Evolutionary conservation across 1,139 yeast genomes (phyloP).

Genomic region (Geotrichum citri-aurantii): DNA sequence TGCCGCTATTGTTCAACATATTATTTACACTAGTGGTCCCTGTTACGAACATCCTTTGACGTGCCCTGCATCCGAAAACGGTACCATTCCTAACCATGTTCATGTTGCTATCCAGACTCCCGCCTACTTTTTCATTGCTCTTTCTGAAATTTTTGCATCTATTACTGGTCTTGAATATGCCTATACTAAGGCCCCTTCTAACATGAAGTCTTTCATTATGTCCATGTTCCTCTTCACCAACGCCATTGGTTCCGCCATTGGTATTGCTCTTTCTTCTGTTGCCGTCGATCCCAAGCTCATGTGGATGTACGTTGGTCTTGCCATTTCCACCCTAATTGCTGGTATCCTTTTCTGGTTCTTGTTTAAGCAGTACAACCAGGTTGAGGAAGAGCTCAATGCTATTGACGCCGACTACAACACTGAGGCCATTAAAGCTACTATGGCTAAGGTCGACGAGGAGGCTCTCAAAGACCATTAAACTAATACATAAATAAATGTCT

Average conservation of each 20-base stretch:
- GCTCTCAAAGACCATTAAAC: conserved; percentile 6
- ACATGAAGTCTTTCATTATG: conserved; percentile 63
- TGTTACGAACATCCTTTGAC: conserved; percentile 57
- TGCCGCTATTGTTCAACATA: conserved; percentile 76
- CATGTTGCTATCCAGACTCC: conserved; percentile 63
- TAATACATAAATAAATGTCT: not conserved
- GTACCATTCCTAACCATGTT: conserved; percentile 44
- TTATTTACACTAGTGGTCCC: conserved; percentile 67
- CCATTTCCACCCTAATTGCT: conserved; percentile 52
- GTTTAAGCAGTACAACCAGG: conserved; percentile 51
- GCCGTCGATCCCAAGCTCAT: conserved; percentile 62
- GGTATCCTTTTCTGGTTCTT: conserved; percentile 59
- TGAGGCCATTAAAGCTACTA: not conserved
- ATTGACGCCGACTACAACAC: conserved; percentile 41
- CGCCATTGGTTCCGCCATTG: conserved; percentile 66
- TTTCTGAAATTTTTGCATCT: conserved; percentile 61
- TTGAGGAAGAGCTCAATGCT: conserved; percentile 56
- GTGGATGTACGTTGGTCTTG: conserved; percentile 62
- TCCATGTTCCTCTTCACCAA: conserved; percentile 55
- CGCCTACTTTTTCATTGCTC: conserved; percentile 55
- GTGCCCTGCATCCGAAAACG: conserved; percentile 25
- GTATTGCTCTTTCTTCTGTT: conserved; percentile 64
- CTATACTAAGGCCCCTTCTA: conserved; percentile 61
- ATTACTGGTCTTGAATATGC: conserved; percentile 66
- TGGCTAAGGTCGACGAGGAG: conserved; percentile 2